Evolutionary conservation across 179 eudicot species (phyloP).

Genomic region (Beta macrorhiza): DNA sequence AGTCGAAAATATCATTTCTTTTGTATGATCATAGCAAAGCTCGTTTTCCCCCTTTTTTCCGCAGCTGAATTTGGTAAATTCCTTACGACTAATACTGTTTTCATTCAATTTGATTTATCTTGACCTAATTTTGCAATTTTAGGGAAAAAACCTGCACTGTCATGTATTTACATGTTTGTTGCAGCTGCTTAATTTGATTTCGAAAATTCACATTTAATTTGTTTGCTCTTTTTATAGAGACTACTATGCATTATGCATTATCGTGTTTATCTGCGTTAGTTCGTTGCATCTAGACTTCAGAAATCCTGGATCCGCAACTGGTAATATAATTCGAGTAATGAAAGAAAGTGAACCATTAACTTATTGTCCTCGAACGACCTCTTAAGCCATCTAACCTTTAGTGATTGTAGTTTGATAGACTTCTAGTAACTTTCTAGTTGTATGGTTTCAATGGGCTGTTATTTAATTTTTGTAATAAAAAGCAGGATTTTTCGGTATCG

Average conservation of each 20-base stretch:
- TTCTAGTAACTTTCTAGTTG: too few species aligned
- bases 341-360: too few species aligned
- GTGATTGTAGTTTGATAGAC: too few species aligned
- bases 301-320: background rate
- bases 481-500: too few species aligned
- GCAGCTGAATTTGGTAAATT: background rate
- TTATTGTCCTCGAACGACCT: too few species aligned
- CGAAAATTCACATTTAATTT: background rate
- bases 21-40: background rate
- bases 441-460: too few species aligned
- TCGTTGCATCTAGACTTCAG: background rate
- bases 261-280: background rate
- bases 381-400: too few species aligned
- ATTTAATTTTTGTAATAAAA: too few species aligned
- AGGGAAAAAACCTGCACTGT: too few species aligned
- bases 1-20: background rate
- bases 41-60: too few species aligned
- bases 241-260: background rate
- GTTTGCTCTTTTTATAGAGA: background rate
- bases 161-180: background rate
- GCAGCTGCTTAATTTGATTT: background rate
- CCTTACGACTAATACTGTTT: background rate
- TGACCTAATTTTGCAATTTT: background rate
- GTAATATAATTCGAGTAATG: too few species aligned
- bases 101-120: background rate